Conservation (phyloP, 345 rosid species). For the Acer negundo region DNA sequence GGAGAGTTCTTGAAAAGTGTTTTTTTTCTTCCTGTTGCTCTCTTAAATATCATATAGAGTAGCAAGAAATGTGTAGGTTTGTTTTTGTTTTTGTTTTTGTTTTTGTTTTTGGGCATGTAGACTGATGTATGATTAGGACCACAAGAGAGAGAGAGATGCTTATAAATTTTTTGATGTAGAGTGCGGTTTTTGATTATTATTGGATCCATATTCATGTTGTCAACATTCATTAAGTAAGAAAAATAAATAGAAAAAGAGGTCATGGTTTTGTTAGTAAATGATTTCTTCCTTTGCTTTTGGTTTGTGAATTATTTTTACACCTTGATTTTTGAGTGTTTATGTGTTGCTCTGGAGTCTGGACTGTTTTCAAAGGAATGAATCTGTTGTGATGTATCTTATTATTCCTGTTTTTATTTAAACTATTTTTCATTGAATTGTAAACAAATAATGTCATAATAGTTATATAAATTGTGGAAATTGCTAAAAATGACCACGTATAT, state of each 20-base stretch:
- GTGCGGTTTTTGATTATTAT: conserved; percentile 20
- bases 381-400: background rate
- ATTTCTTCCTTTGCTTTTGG: background rate
- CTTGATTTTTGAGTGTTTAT: no score
- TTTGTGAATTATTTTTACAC: no score
- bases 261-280: background rate
- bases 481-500: no score
- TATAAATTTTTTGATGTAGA: conserved; percentile 23
- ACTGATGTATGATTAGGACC: background rate
- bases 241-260: background rate
- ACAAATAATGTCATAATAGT: no score
- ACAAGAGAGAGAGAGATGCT: background rate
- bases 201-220: background rate
- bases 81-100: background rate
- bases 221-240: background rate
- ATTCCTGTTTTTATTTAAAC: no score
- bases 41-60: background rate
- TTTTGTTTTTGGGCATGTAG: background rate
- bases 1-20: background rate
- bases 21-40: background rate
- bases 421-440: background rate
- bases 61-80: conserved; percentile 1
- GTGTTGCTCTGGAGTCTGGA: no score
- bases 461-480: no score
- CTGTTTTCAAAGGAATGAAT: background rate